These are phyloP conservation scores for Adenanthera pavonina DNA, from an alignment of 306 rosid species.

Conservation along the genomic window DNA sequence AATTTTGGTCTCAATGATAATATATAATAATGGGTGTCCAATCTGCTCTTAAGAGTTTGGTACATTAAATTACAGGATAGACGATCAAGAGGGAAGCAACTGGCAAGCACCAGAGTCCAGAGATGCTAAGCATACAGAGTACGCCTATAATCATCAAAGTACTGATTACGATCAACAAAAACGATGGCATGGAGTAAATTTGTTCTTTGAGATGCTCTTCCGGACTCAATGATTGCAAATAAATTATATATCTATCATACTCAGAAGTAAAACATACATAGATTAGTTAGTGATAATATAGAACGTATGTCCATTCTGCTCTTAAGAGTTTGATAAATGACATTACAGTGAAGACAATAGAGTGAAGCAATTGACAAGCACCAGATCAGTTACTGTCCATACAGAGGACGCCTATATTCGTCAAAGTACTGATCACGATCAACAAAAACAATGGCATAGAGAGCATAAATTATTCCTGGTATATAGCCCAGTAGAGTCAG, in stretches of 20 bases:
- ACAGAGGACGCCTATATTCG: constrained; percentile 68
- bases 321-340: neutral
- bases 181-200: constrained; percentile 68
- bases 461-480: constrained; percentile 74
- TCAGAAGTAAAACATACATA: neutral
- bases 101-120: neutral
- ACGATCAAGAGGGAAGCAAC: neutral
- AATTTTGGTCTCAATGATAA: neutral
- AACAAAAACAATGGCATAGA: constrained; percentile 62
- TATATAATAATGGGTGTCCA: neutral
- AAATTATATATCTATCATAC: neutral
- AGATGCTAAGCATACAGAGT: constrained; percentile 55
- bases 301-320: neutral
- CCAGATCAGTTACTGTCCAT: constrained; percentile 28
- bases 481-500: constrained; percentile 68
- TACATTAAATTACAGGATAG: neutral
- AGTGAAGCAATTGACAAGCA: neutral
- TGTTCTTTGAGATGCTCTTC: neutral
- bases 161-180: constrained; percentile 61
- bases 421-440: constrained; percentile 68
- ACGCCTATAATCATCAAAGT: constrained; percentile 63
- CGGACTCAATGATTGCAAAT: neutral
- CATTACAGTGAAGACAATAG: neutral
- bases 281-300: neutral
- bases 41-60: neutral